Conservation (phyloP, 768 basidiomycete genomes). For the Tricholoma furcatifolium region DNA sequence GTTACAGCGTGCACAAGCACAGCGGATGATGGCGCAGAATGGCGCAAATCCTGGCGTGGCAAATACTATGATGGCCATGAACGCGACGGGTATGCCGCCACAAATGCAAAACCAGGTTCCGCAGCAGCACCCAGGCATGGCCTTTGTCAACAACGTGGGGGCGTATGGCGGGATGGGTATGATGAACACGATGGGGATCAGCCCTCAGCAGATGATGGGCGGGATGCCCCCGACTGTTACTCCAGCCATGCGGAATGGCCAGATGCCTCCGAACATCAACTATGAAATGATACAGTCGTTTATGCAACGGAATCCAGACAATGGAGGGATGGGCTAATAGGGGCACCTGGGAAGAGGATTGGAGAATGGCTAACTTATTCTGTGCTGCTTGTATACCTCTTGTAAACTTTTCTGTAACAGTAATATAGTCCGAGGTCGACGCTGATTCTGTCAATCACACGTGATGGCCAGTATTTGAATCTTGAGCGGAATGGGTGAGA, state of each 20-base stretch:
- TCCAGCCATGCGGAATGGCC: conserved; percentile 11
- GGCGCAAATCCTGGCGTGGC: neutral
- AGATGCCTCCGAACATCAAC: conserved; percentile 27
- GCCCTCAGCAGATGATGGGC: conserved; percentile 22
- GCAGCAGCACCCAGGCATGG: conserved; percentile 20
- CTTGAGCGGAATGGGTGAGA: neutral
- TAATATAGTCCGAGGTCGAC: neutral
- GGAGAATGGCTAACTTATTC: conserved; percentile 1
- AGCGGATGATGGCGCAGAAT: conserved; percentile 8
- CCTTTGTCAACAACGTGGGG: conserved; percentile 12
- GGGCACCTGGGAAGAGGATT: neutral
- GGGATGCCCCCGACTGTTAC: conserved; percentile 18
- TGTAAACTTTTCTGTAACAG: neutral
- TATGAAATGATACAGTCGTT: conserved; percentile 45
- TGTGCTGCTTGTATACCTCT: conserved; percentile 8
- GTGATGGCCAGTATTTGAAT: conserved; percentile 2
- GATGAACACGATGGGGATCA: conserved; percentile 21
- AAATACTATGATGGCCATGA: conserved; percentile 10
- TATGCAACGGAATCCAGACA: conserved; percentile 32
- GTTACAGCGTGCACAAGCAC: conserved; percentile 1
- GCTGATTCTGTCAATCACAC: neutral
- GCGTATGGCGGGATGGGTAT: conserved; percentile 18
- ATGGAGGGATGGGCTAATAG: conserved; percentile 13
- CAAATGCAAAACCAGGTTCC: conserved; percentile 18
- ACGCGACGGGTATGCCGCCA: conserved; percentile 7